Conservation (phyloP, 2,329 filamentous ascomycete genomes). For the Blumeria graminis region DNA sequence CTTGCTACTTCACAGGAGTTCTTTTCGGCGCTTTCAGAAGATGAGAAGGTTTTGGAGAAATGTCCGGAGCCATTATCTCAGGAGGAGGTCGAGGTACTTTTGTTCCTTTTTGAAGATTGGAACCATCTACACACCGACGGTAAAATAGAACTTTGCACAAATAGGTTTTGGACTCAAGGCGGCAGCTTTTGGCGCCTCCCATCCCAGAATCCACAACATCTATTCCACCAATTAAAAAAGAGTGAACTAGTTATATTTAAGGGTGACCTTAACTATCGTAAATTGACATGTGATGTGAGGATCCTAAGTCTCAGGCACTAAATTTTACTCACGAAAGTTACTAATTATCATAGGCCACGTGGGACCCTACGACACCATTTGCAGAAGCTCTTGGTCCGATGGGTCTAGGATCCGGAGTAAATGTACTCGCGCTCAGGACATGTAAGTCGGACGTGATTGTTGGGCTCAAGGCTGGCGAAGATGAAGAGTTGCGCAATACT, state of each 20-base stretch:
- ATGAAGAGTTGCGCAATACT: constrained; percentile 49
- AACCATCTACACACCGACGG: constrained; percentile 58
- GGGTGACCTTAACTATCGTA: constrained; percentile 90
- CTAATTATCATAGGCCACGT: constrained; percentile 30
- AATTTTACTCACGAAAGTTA: not conserved
- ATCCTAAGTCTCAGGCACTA: not conserved
- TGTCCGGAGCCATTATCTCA: constrained; percentile 38
- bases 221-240: constrained; percentile 55
- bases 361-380: constrained; percentile 78
- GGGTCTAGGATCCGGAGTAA: constrained; percentile 57
- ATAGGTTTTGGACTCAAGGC: constrained; percentile 73
- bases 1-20: constrained; percentile 57
- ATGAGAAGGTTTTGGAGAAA: constrained; percentile 31
- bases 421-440: constrained; percentile 67
- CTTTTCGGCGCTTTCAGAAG: constrained; percentile 51
- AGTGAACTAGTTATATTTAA: constrained; percentile 89
- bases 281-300: constrained; percentile 69
- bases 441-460: constrained; percentile 96
- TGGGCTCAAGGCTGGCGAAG: constrained; percentile 55
- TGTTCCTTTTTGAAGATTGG: constrained; percentile 68
- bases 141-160: constrained; percentile 58
- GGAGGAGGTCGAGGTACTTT: constrained; percentile 39
- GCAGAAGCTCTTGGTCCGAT: constrained; percentile 63
- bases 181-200: constrained; percentile 82
- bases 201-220: constrained; percentile 29